Evolutionary conservation across 768 basidiomycete species (phyloP).

Genomic region (Terana coerulea): DNA sequence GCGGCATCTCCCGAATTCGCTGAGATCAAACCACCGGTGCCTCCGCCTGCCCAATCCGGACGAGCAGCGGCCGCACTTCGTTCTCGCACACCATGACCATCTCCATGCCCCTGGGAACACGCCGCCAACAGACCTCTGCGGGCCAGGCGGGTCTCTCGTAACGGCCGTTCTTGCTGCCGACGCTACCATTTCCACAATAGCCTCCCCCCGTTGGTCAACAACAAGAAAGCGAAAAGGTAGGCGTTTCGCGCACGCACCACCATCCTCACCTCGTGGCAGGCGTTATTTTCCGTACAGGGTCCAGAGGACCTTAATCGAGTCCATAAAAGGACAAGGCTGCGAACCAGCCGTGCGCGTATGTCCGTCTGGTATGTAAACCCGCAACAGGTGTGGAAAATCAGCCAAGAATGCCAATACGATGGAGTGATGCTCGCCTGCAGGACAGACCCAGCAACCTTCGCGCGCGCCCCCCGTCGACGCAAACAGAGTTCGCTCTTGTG

Average conservation of each 20-base stretch:
- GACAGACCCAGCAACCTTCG: too few relatives aligned
- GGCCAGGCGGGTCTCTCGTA: background rate
- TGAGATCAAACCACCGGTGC: conserved; percentile 9
- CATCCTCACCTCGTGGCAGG: background rate
- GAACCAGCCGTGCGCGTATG: background rate
- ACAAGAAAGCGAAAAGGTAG: background rate
- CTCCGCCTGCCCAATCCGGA: background rate
- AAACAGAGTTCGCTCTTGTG: background rate
- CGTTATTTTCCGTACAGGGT: background rate
- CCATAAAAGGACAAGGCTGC: background rate
- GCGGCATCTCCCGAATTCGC: conserved; percentile 7
- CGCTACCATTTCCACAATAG: background rate
- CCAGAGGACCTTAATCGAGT: background rate
- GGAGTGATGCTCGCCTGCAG: background rate
- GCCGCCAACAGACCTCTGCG: background rate
- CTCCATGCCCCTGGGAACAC: background rate
- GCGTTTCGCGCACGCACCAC: background rate
- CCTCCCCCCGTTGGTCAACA: background rate
- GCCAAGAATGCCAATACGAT: background rate
- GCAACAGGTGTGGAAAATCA: background rate
- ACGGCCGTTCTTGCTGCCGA: background rate
- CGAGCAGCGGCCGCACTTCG: background rate
- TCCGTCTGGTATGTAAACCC: background rate
- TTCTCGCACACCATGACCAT: background rate
- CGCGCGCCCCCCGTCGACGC: background rate